phyloP scores from a whole-genome alignment of 2,329 filamentous ascomycete genomes.

The Xylaria sp. region DNA sequence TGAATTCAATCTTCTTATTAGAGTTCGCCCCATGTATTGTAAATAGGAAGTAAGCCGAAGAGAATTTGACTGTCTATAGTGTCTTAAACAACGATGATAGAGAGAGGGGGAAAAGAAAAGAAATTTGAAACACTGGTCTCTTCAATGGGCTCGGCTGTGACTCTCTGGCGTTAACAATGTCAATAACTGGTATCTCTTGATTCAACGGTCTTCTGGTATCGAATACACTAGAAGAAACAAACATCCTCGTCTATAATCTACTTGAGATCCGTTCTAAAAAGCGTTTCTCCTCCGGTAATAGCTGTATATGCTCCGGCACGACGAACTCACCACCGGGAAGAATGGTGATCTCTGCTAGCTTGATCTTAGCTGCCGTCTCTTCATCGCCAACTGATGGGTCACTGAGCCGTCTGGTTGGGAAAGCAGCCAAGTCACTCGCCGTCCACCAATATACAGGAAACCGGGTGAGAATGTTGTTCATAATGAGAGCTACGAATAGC shows the following conservation, averaged over 20 bases:
- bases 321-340: slow-evolving; percentile 17
- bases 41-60: background rate
- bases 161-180: background rate
- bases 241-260: slow-evolving; percentile 25
- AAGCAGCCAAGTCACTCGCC: slow-evolving; percentile 48
- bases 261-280: slow-evolving; percentile 34
- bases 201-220: background rate
- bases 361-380: slow-evolving; percentile 22
- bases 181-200: background rate
- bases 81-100: background rate
- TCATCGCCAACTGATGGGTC: slow-evolving; percentile 24
- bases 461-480: slow-evolving; percentile 75
- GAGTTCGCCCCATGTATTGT: background rate
- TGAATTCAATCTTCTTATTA: background rate
- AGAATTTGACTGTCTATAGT: background rate
- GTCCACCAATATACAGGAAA: slow-evolving; percentile 80
- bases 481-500: slow-evolving; percentile 67
- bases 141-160: no score
- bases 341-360: slow-evolving; percentile 27
- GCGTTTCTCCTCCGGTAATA: slow-evolving; percentile 33
- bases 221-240: background rate
- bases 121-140: no score
- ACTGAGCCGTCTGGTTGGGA: slow-evolving; percentile 1
- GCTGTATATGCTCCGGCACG: slow-evolving; percentile 30
- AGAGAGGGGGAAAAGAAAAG: background rate